phyloP scores from a whole-genome alignment of 306 rosid species.

The Ochetophila trinervis region DNA sequence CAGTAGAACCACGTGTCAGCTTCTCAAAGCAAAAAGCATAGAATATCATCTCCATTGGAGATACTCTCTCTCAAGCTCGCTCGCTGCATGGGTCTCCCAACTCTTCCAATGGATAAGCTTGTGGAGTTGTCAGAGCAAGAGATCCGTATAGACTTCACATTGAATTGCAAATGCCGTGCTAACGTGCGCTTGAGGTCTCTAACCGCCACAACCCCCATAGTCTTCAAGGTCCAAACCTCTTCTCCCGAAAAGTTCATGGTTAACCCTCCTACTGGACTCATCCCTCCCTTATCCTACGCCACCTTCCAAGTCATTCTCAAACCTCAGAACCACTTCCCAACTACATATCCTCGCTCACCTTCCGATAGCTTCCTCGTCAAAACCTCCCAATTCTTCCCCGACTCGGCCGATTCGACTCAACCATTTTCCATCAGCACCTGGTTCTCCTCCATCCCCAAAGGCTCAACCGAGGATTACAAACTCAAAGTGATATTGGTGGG shows the following conservation, averaged over 20 bases:
- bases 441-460: constrained; percentile 22
- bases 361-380: constrained; percentile 66
- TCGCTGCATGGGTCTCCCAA: neutral
- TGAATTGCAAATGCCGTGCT: constrained; percentile 66
- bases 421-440: constrained; percentile 22
- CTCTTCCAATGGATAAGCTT: constrained; percentile 31
- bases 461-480: constrained; percentile 32
- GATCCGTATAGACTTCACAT: constrained; percentile 49
- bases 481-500: constrained; percentile 72
- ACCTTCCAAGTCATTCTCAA: constrained; percentile 75
- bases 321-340: constrained; percentile 60
- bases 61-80: neutral
- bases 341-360: constrained; percentile 63
- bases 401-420: neutral
- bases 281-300: constrained; percentile 50
- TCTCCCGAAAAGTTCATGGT: constrained; percentile 70
- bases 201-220: constrained; percentile 34
- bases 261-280: constrained; percentile 65
- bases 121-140: constrained; percentile 65
- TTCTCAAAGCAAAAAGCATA: neutral
- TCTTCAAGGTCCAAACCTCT: constrained; percentile 82
- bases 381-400: constrained; percentile 21
- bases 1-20: neutral
- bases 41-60: neutral
- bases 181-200: constrained; percentile 52